These are phyloP conservation scores for Phanerochaete sordida DNA, from an alignment of 768 basidiomycete genomes.

Conservation along the genomic window DNA sequence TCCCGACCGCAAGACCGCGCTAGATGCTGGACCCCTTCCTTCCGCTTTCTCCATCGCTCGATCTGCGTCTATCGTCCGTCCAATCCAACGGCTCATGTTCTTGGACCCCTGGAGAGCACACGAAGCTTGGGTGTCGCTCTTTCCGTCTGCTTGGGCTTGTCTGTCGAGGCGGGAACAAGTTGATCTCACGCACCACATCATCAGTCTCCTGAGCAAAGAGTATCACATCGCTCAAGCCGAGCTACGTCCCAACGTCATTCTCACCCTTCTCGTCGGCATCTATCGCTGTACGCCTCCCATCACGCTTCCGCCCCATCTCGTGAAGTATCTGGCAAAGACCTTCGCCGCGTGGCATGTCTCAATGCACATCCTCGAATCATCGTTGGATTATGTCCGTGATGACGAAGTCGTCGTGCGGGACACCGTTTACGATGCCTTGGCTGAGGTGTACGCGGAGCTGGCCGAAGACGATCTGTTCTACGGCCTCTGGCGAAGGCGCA, in stretches of 20 bases:
- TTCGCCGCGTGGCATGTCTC: constrained; percentile 95
- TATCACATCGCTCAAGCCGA: constrained; percentile 89
- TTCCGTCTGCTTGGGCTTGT: constrained; percentile 82
- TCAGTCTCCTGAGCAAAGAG: constrained; percentile 87
- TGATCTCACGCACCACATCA: constrained; percentile 86
- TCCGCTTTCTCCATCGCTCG: constrained; percentile 41
- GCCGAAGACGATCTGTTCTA: constrained; percentile 97
- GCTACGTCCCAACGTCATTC: constrained; percentile 86
- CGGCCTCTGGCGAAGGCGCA: constrained; percentile 90
- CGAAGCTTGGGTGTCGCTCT: constrained; percentile 83
- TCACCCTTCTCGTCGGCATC: constrained; percentile 82
- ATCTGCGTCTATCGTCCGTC: constrained; percentile 55
- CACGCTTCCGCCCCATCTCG: constrained; percentile 87
- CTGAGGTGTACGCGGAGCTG: constrained; percentile 93
- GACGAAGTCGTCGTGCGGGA: constrained; percentile 80
- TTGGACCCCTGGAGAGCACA: constrained; percentile 77
- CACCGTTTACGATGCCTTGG: constrained; percentile 83
- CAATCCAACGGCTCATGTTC: constrained; percentile 80
- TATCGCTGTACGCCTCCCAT: constrained; percentile 85
- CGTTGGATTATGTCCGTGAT: constrained; percentile 76
- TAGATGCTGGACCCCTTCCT: constrained; percentile 30
- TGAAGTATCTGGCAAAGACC: constrained; percentile 95
- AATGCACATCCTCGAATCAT: constrained; percentile 78
- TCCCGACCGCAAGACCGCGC: constrained; percentile 36
- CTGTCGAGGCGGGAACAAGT: constrained; percentile 84